A percentile compares a stretch with the other conserved stretches of the same genome.
These are phyloP conservation scores for Zygoascus bituminiphila DNA, from an alignment of 805 yeast species.

Conservation along the genomic window DNA sequence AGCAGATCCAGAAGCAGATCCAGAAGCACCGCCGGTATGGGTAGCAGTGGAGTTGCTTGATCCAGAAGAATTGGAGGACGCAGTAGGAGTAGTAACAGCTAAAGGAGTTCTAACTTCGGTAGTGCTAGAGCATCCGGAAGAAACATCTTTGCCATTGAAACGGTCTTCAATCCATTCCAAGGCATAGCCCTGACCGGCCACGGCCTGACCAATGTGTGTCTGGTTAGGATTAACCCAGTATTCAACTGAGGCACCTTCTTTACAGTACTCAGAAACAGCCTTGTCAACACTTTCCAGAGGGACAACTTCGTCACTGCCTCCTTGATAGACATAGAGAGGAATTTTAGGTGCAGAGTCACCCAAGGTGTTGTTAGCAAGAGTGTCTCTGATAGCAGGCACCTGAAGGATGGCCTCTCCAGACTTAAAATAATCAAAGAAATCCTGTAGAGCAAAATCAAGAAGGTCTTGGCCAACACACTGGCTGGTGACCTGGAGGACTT, in stretches of 20 bases:
- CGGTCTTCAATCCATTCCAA: slow-evolving; percentile 10
- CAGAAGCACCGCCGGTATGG: slow-evolving; percentile 2
- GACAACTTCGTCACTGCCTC: slow-evolving; percentile 18
- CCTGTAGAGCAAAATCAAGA: slow-evolving; percentile 9
- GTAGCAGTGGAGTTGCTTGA: slow-evolving; percentile 6
- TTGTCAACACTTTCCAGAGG: slow-evolving; percentile 16
- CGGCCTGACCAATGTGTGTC: slow-evolving; percentile 11
- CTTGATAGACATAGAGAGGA: slow-evolving; percentile 21
- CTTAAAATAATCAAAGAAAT: slow-evolving; percentile 16
- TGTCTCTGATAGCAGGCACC: slow-evolving; percentile 7
- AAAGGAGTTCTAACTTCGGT: slow-evolving; percentile 8
- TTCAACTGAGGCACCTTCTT: slow-evolving; percentile 13
- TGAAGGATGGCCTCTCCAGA: slow-evolving; percentile 16
- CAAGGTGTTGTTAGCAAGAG: slow-evolving; percentile 14
- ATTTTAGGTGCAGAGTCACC: slow-evolving; percentile 14
- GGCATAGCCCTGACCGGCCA: slow-evolving; percentile 10
- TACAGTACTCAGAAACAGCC: slow-evolving; percentile 13
- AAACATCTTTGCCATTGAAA: slow-evolving; percentile 7
- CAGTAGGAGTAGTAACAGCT: background rate
- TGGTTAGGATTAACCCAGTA: slow-evolving; percentile 11
- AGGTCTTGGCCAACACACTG: slow-evolving; percentile 16
- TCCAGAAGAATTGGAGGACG: slow-evolving; percentile 3
- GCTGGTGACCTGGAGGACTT: slow-evolving; percentile 4
- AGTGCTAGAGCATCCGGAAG: slow-evolving; percentile 9
- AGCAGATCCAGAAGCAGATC: slow-evolving; percentile 1